phyloP scores from a whole-genome alignment of 2,329 filamentous ascomycete genomes.

The Colletotrichum eleusines region DNA sequence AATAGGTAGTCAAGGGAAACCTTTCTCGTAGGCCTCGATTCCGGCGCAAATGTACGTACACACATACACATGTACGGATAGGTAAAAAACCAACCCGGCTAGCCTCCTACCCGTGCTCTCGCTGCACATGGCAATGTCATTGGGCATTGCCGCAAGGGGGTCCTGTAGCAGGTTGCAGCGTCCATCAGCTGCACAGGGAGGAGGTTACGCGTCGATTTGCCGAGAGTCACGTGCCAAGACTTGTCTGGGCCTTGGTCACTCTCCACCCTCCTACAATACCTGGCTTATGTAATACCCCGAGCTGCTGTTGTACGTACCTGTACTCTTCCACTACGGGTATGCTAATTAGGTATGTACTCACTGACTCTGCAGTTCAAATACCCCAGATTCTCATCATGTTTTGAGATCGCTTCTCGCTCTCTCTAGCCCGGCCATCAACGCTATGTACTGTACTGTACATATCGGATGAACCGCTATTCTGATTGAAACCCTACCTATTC shows the following conservation, averaged over 20 bases:
- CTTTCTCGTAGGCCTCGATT: no score
- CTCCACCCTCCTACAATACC: background rate
- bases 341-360: no score
- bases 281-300: constrained; percentile 20
- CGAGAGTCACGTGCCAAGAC: constrained; percentile 39
- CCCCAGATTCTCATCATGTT: background rate
- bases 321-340: no score
- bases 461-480: background rate
- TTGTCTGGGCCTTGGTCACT: constrained; percentile 15
- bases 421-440: background rate
- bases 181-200: constrained; percentile 15
- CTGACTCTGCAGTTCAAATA: no score
- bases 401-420: background rate
- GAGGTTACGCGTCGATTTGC: constrained; percentile 38
- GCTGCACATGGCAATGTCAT: constrained; percentile 18
- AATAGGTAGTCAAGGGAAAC: no score
- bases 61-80: no score
- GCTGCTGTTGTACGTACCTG: background rate
- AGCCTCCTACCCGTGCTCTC: constrained; percentile 21
- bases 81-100: constrained; percentile 19
- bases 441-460: background rate
- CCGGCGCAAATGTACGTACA: background rate
- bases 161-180: background rate
- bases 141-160: constrained; percentile 20
- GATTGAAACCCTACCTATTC: no score